These are phyloP conservation scores for Rhodotorula paludigena DNA, from an alignment of 768 basidiomycete species.

Conservation along the genomic window DNA sequence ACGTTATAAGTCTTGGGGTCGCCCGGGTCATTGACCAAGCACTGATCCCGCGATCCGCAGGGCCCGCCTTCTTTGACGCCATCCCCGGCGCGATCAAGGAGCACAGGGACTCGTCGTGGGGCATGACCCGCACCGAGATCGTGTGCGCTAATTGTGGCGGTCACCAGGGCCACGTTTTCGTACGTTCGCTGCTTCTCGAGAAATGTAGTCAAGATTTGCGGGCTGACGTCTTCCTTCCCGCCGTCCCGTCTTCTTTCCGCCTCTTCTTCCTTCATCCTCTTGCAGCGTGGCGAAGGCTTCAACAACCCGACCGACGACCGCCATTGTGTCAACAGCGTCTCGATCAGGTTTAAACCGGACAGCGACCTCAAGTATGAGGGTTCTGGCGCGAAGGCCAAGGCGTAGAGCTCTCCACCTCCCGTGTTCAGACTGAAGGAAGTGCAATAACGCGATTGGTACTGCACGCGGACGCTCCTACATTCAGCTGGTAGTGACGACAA, in stretches of 20 bases:
- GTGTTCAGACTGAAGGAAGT: too few relatives aligned
- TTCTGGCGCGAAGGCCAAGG: not conserved
- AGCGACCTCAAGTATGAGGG: not conserved
- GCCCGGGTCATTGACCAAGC: not conserved
- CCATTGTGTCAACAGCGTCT: slow-evolving; percentile 40
- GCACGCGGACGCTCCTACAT: too few relatives aligned
- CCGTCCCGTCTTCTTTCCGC: too few relatives aligned
- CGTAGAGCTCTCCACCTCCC: too few relatives aligned
- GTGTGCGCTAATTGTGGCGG: slow-evolving; percentile 40
- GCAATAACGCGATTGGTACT: too few relatives aligned
- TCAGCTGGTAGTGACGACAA: too few relatives aligned
- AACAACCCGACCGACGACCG: slow-evolving; percentile 29
- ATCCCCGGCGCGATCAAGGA: slow-evolving; percentile 38
- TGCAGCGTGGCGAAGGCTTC: too few relatives aligned
- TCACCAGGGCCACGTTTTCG: slow-evolving; percentile 36
- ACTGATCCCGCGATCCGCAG: not conserved
- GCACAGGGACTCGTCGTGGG: slow-evolving; percentile 37
- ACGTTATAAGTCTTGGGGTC: not conserved
- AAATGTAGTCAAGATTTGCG: not conserved
- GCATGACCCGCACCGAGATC: slow-evolving; percentile 41
- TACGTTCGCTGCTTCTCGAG: not conserved
- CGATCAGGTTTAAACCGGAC: slow-evolving; percentile 27
- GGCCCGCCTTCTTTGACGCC: slow-evolving; percentile 43
- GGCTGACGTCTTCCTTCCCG: too few relatives aligned
- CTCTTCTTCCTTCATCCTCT: not conserved